Conservation (phyloP, 1,284 basidiomycete genomes). For the Marasmius sp. region DNA sequence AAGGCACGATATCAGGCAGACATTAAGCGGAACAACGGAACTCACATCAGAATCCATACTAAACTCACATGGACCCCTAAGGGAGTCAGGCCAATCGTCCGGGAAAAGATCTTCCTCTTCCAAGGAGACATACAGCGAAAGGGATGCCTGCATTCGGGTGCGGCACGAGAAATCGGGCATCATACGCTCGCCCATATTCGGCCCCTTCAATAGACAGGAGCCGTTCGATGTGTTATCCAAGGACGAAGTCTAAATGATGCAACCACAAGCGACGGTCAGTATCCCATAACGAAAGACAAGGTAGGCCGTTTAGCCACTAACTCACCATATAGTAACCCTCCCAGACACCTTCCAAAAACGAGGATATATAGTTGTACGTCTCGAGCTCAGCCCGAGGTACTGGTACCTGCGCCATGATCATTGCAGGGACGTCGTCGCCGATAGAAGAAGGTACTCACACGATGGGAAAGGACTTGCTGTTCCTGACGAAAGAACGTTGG, state of each 20-base stretch:
- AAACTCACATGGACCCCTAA: slow-evolving; percentile 7
- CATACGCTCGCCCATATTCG: not conserved
- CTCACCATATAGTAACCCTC: slow-evolving; percentile 56
- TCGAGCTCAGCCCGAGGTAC: slow-evolving; percentile 3
- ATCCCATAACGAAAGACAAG: slow-evolving; percentile 12
- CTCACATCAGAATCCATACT: slow-evolving; percentile 18
- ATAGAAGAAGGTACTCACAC: not conserved
- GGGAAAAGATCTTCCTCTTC: slow-evolving; percentile 23
- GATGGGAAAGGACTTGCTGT: not conserved
- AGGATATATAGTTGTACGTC: slow-evolving; percentile 33
- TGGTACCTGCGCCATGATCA: slow-evolving; percentile 14
- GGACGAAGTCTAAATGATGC: slow-evolving; percentile 4
- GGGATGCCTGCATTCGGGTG: slow-evolving; percentile 42
- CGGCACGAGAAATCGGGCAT: slow-evolving; percentile 33
- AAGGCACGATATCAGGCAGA: not conserved
- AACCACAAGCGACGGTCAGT: not conserved
- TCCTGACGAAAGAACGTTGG: slow-evolving; percentile 35
- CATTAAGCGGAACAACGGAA: not conserved
- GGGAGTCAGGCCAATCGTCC: slow-evolving; percentile 6
- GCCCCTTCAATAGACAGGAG: not conserved
- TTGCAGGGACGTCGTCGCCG: slow-evolving; percentile 10
- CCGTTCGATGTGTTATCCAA: not conserved
- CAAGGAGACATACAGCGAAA: slow-evolving; percentile 38
- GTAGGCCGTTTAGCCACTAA: slow-evolving; percentile 8
- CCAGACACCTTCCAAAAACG: slow-evolving; percentile 53